Conservation (phyloP, 2,329 filamentous ascomycete genomes). For the Fusarium bulbicola region DNA sequence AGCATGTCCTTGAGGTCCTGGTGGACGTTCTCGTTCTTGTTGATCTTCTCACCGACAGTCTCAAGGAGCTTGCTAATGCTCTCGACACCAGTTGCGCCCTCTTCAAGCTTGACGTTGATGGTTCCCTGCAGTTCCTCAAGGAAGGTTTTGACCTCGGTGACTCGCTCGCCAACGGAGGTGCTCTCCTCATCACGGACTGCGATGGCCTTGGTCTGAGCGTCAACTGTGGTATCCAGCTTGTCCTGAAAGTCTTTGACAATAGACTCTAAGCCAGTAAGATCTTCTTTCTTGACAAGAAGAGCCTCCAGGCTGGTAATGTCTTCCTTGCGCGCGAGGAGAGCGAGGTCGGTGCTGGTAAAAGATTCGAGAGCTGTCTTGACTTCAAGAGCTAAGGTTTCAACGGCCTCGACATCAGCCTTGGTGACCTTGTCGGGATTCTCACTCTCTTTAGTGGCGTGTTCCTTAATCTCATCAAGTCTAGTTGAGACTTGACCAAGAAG, state of each 20-base stretch:
- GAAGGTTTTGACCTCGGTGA: constrained; percentile 80
- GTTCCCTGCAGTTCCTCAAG: constrained; percentile 82
- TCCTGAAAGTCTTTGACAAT: constrained; percentile 78
- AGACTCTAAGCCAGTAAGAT: constrained; percentile 69
- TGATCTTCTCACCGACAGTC: constrained; percentile 69
- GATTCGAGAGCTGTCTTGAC: constrained; percentile 82
- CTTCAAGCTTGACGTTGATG: constrained; percentile 78
- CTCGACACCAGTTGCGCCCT: constrained; percentile 77
- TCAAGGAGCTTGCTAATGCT: constrained; percentile 76
- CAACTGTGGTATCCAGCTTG: constrained; percentile 72
- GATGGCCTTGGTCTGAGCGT: constrained; percentile 79
- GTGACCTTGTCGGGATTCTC: constrained; percentile 73
- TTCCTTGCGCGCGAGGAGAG: constrained; percentile 76
- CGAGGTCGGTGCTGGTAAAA: constrained; percentile 74
- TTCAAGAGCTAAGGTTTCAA: constrained; percentile 84
- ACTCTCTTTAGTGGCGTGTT: constrained; percentile 60
- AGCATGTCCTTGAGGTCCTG: constrained; percentile 77
- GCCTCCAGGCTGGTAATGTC: constrained; percentile 73
- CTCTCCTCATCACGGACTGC: constrained; percentile 88
- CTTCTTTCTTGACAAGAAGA: constrained; percentile 76
- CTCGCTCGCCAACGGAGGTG: constrained; percentile 77
- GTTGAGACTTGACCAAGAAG: constrained; percentile 81
- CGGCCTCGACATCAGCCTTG: constrained; percentile 83
- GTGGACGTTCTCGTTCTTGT: constrained; percentile 64
- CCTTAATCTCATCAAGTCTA: constrained; percentile 78